A percentile compares a stretch with the other conserved stretches of the same genome.
Conservation (phyloP, 257 asterid genomes). For the Asclepias syriaca region DNA sequence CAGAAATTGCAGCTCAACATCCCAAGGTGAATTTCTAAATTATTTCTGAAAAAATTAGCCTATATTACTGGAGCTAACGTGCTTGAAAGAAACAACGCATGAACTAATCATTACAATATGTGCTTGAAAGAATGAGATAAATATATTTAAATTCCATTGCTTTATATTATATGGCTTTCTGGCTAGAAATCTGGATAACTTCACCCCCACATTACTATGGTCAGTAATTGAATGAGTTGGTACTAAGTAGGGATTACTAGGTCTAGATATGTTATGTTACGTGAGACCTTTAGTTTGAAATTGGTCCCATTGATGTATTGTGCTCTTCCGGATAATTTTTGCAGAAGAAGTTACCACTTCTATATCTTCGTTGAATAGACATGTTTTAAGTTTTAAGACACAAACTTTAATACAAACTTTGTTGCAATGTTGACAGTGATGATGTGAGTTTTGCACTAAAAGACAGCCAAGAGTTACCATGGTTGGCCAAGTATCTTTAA, state of each 20-base stretch:
- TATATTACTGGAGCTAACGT: not conserved
- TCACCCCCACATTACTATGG: not conserved
- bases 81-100: not conserved
- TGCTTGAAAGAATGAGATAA: not conserved
- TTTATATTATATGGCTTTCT: not conserved
- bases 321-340: not conserved
- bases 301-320: not conserved
- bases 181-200: not conserved
- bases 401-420: not conserved
- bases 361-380: not conserved
- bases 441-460: constrained; percentile 91
- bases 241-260: not conserved
- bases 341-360: not conserved
- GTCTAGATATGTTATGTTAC: not conserved
- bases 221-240: not conserved
- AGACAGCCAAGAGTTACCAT: constrained; percentile 80
- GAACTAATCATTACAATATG: not conserved
- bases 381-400: not conserved
- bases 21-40: constrained; percentile 60
- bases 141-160: not conserved
- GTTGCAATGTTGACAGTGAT: constrained; percentile 48
- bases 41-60: not conserved
- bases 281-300: not conserved
- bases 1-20: constrained; percentile 95
- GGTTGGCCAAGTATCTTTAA: constrained; percentile 76